Conservation (phyloP, 495 filamentous ascomycete species). For the Penicillium salamii region DNA sequence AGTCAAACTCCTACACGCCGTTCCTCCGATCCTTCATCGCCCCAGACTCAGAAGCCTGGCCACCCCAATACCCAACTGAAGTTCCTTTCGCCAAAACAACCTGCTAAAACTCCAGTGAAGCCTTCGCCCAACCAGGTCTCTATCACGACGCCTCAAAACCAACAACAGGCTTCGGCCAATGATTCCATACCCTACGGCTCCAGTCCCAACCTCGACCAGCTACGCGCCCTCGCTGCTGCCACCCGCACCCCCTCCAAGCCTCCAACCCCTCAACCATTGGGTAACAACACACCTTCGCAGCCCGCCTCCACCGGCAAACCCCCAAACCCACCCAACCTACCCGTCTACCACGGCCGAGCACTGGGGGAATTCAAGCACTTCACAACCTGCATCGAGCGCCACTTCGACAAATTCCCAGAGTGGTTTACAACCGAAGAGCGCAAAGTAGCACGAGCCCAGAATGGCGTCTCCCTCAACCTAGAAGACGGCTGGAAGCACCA, state of each 20-base stretch:
- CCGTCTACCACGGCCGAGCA: conserved; percentile 7
- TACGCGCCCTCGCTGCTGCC: conserved; percentile 6
- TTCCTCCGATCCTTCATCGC: neutral
- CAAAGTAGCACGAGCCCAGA: conserved; percentile 4
- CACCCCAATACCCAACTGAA: too few species aligned
- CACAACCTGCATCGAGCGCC: conserved; percentile 2
- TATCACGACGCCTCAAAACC: too few species aligned
- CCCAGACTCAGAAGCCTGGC: too few species aligned
- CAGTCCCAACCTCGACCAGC: too few species aligned
- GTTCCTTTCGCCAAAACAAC: too few species aligned
- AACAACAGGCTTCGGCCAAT: too few species aligned
- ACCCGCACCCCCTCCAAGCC: conserved; percentile 1
- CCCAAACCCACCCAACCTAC: conserved; percentile 6
- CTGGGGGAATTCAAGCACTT: conserved; percentile 6
- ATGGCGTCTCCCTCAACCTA: conserved; percentile 3
- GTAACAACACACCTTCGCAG: neutral
- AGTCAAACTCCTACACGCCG: neutral
- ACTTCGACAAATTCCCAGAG: conserved; percentile 6
- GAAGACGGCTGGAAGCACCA: conserved; percentile 6
- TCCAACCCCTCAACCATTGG: neutral
- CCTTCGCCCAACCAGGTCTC: too few species aligned
- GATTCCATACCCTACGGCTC: too few species aligned
- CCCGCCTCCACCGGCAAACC: neutral
- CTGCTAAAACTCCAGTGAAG: too few species aligned
- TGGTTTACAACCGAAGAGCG: neutral